phyloP scores from a whole-genome alignment of 345 rosid genomes.

The Hibiscus trionum region DNA sequence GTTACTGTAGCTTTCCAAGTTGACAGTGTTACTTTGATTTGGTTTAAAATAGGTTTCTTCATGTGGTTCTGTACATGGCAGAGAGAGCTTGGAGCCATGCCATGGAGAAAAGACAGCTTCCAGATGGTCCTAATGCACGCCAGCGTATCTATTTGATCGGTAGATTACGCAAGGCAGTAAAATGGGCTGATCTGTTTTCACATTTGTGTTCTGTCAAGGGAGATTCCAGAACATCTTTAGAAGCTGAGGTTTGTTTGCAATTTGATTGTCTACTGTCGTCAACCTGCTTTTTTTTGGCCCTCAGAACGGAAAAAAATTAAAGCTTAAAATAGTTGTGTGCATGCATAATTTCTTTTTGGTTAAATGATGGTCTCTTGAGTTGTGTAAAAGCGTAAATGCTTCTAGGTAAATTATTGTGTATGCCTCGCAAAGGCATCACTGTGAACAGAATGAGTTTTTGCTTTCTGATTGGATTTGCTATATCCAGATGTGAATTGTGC shows the following conservation, averaged over 20 bases:
- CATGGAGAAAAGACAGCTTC: conserved; percentile 95
- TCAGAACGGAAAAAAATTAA: not conserved
- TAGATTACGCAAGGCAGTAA: conserved; percentile 89
- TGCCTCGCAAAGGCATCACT: not conserved
- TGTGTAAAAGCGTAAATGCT: not conserved
- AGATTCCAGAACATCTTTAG: conserved; percentile 84
- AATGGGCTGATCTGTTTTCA: conserved; percentile 84
- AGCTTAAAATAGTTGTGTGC: not conserved
- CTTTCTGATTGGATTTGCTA: not conserved
- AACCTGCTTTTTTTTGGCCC: not conserved
- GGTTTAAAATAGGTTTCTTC: conserved; percentile 65
- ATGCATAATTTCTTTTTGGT: conserved; percentile 1
- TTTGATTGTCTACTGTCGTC: not conserved
- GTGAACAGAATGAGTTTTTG: not conserved
- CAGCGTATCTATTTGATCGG: conserved; percentile 88
- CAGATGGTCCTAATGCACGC: conserved; percentile 86
- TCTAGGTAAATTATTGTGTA: not conserved
- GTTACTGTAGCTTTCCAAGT: not conserved
- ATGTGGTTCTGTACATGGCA: conserved; percentile 75
- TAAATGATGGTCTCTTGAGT: not conserved
- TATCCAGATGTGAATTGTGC: not conserved
- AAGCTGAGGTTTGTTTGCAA: conserved; percentile 69
- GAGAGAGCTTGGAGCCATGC: conserved; percentile 99
- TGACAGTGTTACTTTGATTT: conserved; percentile 11
- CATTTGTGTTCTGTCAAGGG: conserved; percentile 69